Base-by-base conservation (phyloP, 495 filamentous ascomycete genomes). In the Podospora comata region DNA sequence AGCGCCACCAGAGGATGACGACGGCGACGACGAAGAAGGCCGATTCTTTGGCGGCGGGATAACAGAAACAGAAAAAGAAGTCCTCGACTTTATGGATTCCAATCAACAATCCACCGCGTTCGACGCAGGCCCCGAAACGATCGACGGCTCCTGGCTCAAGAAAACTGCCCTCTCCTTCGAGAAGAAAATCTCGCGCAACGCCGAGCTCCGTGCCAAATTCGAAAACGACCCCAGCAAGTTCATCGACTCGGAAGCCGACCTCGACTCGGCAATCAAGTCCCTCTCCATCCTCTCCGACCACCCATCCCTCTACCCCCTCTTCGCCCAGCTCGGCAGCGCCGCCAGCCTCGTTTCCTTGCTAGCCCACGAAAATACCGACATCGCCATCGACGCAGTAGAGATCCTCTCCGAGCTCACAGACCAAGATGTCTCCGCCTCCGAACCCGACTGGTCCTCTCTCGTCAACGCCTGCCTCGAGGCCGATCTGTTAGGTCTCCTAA, bases 321-420 rank as follows among this genome's bases (percentile, higher is more conserved):
- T 99, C 72, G 86, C 89, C 16, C 89, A 88, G 64, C 76, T 96
- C 64, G 95, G 93, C 30, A 90, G 89, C 67, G 88, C 89, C 0
- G 88, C 78, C 0, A 91, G 89, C 19, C 79, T 99, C 65, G 91
- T 97, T 1, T 85, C 88, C 0, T 77, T 99, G 62, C 79, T 99
- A 28, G 89, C 94, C 6, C 95, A 98, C 75, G 95, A 99, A 73
- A 99, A 99, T 78, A 92, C 94, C 2, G 95, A 99, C 78, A 96
- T 99, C 70, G 93, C 95, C 6, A 97, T 97, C 69, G 92, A 90
- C 72, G 91, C 89, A 0, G 88, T 97, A 5, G 92, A 98, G 76
- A 93, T 97, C 55, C 89, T 99, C 64, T 87, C 87, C 67, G 95
- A 99, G 82, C 79, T 99, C 70, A 97, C 92, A 19, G 95, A 97